Base-by-base conservation (phyloP, 805 yeast species). In the Lachancea meyersii region DNA sequence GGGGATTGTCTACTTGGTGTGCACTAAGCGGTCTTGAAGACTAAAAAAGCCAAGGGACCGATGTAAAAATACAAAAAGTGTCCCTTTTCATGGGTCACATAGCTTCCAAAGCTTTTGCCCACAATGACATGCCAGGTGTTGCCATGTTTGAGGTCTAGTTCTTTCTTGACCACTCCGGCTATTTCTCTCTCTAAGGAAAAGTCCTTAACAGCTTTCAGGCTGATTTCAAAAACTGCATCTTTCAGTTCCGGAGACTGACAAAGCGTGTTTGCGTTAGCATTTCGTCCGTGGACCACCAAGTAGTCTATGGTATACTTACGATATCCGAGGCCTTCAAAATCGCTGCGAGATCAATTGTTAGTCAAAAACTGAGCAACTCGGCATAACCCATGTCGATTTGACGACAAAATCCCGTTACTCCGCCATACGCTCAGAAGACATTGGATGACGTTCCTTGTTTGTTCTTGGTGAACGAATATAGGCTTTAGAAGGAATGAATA, bases 41-140 rank as follows among this genome's bases (percentile, higher is more conserved):
- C 68, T 48, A 84, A 65, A 51, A 81, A 73, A 3, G 93, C 93
- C 41, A 74, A 64, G 32, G 77, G 76, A 27, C 79, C 89, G 50
- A 82, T 70, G 64, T 82, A 84, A 55, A 79, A 82, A 55, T 85
- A 84, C 10, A 79, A 68, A 54, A 85, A 85, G 53, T 70, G 71
- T 1, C 88, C 89, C 50, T 77, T 77, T 61, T 83, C 86, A 56
- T 85, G 93, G 10, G 89, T 80, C 16, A 85, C 87, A 57, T 80
- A 82, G 38, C 83, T 75, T 3, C 93, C 91, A 62, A 84, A 85
- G 52, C 79, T 80, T 60, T 77, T 80, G 9, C 93, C 94, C 41
- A 82, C 88, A 38, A 85, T 73, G 2, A 82, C 86, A 58, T 85
- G 91, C 94, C 93, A 85, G 31, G 86, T 76, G 22, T 79, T 73